Conservation (phyloP, 2,329 filamentous ascomycete species). For the Chrysoporthe austroafricana region DNA sequence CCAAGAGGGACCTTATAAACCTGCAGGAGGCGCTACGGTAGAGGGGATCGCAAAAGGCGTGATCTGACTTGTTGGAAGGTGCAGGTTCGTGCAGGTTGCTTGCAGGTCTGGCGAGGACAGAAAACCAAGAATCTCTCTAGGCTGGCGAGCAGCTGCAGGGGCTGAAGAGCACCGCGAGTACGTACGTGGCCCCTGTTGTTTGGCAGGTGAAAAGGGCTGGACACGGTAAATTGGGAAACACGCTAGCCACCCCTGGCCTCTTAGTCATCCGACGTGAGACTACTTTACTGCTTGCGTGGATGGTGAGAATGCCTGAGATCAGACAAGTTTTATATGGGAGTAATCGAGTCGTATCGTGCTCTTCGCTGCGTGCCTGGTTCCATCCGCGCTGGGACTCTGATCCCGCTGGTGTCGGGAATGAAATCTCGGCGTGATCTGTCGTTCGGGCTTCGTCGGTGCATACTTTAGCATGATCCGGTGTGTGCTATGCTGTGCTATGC, state of each 20-base stretch:
- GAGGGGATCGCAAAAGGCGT: background rate
- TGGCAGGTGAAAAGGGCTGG: constrained; percentile 10
- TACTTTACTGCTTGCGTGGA: background rate
- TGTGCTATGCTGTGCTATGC: background rate
- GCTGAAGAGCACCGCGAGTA: background rate
- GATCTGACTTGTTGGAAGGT: constrained; percentile 2
- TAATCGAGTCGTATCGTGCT: too few relatives aligned
- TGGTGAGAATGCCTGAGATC: background rate
- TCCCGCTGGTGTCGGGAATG: background rate
- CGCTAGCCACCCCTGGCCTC: constrained; percentile 1
- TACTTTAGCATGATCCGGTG: background rate
- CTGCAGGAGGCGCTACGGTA: constrained; percentile 5
- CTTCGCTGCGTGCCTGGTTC: background rate
- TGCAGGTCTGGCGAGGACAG: constrained; percentile 4
- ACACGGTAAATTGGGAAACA: constrained; percentile 11
- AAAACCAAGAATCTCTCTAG: constrained; percentile 4
- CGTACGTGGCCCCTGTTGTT: constrained; percentile 20
- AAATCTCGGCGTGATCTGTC: background rate
- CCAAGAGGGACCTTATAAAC: background rate
- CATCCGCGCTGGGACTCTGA: too few relatives aligned
- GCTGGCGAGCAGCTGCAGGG: constrained; percentile 9
- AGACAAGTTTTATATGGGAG: too few relatives aligned
- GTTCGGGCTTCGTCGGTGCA: background rate
- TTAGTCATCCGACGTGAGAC: background rate
- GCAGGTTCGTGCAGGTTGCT: constrained; percentile 1